Base-by-base conservation (phyloP, 768 basidiomycete genomes). In the Cystobasidium onofrii region DNA sequence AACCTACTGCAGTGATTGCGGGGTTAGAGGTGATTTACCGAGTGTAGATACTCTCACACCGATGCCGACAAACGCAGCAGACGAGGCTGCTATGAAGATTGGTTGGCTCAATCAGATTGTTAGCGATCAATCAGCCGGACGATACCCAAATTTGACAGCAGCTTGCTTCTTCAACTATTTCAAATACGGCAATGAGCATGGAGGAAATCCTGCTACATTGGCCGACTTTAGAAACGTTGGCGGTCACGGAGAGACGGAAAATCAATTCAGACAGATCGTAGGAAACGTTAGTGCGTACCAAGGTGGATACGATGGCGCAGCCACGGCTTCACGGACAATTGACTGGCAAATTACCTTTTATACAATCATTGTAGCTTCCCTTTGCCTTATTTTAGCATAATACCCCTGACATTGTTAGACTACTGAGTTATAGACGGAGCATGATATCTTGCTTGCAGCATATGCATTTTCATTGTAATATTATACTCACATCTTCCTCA, bases 111-210 rank as follows among this genome's bases (percentile, higher is more conserved):
- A 76, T 23, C 75, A 76, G 50, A 34, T 76, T 4, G 33, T 54
- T 15, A 65, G 66, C 20, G 74, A 60, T 31, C 64, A 70, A 25
- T 44, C 75, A n/a, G 71, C 70, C 20, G 74, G 60, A 1, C 17
- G 64, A 73, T 76, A 60, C 50, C 76, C 76, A n/a, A 76, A 76
- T 50, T 46, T 76, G 20, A 72, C 74, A 20, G 74, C 74, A 9
- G 74, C 70, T 18, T 71, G 64, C 34, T 75, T 70, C 62, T 76
- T 76, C 76, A 76, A 76, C 52, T 76, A 75, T 34, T 52, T 43
- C 36, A 71, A 72, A 60, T 44, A 74, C 36, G 64, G 55, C 12
- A 65, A 36, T n/a, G 64, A 36, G 20, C 74, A 75, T n/a, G 66
- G 31, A 13, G 73, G 25, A 31, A 64, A 64, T 41, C 25, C n/a